Conservation (phyloP, 495 filamentous ascomycete genomes). For the Aspergillus wentii region DNA sequence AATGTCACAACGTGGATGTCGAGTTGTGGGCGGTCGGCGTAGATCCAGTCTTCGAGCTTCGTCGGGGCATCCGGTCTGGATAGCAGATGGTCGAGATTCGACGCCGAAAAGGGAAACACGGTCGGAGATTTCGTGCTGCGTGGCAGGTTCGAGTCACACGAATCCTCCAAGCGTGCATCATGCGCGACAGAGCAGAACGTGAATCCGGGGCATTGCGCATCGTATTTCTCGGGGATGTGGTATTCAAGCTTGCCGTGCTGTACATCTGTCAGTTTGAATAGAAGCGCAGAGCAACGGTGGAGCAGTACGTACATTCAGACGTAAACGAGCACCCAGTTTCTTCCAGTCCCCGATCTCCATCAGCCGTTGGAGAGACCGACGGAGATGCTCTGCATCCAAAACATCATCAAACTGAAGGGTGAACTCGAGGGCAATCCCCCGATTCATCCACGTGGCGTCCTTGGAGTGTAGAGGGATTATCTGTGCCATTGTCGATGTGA, state of each 20-base stretch:
- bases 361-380: neutral
- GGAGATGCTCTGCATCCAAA: slow-evolving; percentile 37
- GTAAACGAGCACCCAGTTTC: neutral
- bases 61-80: neutral
- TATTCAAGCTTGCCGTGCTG: slow-evolving; percentile 30
- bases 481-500: too few species aligned
- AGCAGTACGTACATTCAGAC: neutral
- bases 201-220: slow-evolving; percentile 17
- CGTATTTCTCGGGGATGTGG: slow-evolving; percentile 36
- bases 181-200: neutral
- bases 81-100: neutral
- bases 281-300: neutral
- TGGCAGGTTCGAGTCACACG: neutral
- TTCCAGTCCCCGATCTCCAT: neutral
- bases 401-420: slow-evolving; percentile 43
- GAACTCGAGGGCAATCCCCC: slow-evolving; percentile 10
- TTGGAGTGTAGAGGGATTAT: neutral
- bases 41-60: neutral
- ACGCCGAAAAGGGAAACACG: neutral
- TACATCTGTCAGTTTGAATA: neutral
- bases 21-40: neutral
- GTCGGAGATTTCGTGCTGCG: neutral
- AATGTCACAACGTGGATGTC: neutral
- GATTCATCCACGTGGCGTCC: neutral
- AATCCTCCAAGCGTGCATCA: too few species aligned